These are phyloP conservation scores for Penicillium capsulatum DNA, from an alignment of 2,329 filamentous ascomycete species.

Conservation along the genomic window DNA sequence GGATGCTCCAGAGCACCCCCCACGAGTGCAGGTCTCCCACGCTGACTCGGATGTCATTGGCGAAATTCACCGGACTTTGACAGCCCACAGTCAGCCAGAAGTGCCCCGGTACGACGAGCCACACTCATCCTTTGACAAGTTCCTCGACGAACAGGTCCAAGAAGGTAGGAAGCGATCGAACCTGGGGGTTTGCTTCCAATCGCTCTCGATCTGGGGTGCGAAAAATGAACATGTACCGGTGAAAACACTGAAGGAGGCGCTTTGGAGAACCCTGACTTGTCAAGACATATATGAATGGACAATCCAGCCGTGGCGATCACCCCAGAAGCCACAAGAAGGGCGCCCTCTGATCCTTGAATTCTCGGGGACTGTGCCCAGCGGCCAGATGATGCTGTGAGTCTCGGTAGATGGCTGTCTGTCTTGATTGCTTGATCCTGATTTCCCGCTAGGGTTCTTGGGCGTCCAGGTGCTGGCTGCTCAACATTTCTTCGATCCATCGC, in stretches of 20 bases:
- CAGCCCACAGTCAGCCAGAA: constrained; percentile 14
- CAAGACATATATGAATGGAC: constrained; percentile 59
- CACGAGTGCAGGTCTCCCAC: constrained; percentile 27
- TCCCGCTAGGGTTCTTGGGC: constrained; percentile 52
- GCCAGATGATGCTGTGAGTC: constrained; percentile 60
- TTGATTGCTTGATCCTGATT: neutral
- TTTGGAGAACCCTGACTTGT: constrained; percentile 71
- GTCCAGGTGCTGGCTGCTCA: constrained; percentile 66
- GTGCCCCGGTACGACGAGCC: constrained; percentile 27
- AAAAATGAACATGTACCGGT: constrained; percentile 61
- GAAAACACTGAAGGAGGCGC: constrained; percentile 63
- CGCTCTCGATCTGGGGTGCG: constrained; percentile 66
- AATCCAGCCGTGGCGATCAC: constrained; percentile 46
- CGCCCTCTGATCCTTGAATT: constrained; percentile 59
- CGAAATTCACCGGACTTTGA: constrained; percentile 31
- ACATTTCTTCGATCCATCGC: constrained; percentile 68
- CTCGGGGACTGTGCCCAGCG: constrained; percentile 60
- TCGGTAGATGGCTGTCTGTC: neutral
- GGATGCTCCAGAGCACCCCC: constrained; percentile 14
- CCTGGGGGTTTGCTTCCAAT: constrained; percentile 68
- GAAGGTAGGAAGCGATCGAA: constrained; percentile 61
- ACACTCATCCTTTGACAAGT: constrained; percentile 63
- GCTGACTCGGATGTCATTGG: constrained; percentile 31
- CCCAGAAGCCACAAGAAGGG: constrained; percentile 43
- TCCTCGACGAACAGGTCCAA: constrained; percentile 67